phyloP scores from a whole-genome alignment of 2,329 filamentous ascomycete species.

The Juglanconis sp. region DNA sequence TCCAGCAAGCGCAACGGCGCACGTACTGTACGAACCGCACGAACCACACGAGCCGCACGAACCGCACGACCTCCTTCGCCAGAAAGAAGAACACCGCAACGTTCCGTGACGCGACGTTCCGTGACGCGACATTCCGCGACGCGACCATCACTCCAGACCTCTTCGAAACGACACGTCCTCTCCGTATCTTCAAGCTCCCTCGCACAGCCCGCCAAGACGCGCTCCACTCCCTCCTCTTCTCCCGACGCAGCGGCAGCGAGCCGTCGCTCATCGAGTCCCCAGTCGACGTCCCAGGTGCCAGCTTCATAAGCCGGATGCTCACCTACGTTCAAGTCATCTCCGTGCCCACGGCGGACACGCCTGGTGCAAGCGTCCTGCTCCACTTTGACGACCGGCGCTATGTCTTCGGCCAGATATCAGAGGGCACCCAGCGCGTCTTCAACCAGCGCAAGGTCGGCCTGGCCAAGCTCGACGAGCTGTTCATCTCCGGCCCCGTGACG shows the following conservation, averaged over 20 bases:
- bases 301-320: slow-evolving; percentile 53
- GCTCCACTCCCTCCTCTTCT: slow-evolving; percentile 3
- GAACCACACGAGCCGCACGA: too few species aligned
- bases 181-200: neutral
- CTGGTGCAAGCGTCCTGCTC: slow-evolving; percentile 72
- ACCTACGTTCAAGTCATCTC: slow-evolving; percentile 72
- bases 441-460: slow-evolving; percentile 65
- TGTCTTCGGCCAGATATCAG: slow-evolving; percentile 75
- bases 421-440: slow-evolving; percentile 80
- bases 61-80: neutral
- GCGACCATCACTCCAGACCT: neutral
- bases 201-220: neutral
- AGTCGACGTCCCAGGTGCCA: slow-evolving; percentile 2
- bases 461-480: slow-evolving; percentile 69
- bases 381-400: slow-evolving; percentile 82
- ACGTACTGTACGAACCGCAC: neutral
- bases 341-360: slow-evolving; percentile 83
- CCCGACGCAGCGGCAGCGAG: neutral
- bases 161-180: neutral
- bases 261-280: neutral
- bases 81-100: neutral
- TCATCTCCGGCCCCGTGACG: slow-evolving; percentile 73
- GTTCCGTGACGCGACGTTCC: neutral
- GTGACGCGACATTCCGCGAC: neutral
- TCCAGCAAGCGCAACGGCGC: neutral